Base-by-base conservation (phyloP, 2,329 filamentous ascomycete species). In the Rugonectria rugulosa region DNA sequence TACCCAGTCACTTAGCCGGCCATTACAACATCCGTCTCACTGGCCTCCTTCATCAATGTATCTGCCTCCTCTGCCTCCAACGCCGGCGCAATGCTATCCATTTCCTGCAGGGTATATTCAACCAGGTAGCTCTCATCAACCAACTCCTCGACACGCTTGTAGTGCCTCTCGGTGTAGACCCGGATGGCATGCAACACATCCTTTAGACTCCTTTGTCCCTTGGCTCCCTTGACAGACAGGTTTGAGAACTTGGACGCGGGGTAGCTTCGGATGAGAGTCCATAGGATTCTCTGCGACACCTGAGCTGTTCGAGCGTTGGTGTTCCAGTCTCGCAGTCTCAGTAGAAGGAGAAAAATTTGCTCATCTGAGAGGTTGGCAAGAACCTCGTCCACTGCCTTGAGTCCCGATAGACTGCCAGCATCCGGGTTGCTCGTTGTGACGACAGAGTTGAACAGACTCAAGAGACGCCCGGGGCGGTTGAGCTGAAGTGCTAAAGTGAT, bases 41-140 rank as follows among this genome's bases (percentile, higher is more conserved):
- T 79, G 37, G 65, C 47, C 44, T 75, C 68, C 52, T 67, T 70
- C 69, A 75, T 71, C 43, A 66, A 41, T 15, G 61, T 61, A 49
- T 71, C n/a, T n/a, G n/a, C n/a, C n/a, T n/a, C 70, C 9, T 70
- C 65, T 7, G 69, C 69, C 27, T 72, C 73, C 49, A 76, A 57
- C 38, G 75, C 66, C 7, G 82, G 81, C 34, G 79, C 80, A 58
- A 88, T 81, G 71, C 82, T 89, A 69, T 96, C 92, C 93, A 98
- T 98, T 77, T 97, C 91, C 68, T 88, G 84, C 60, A 98, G 79
- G 60, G 94, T 96, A 82, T 96, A 98, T 74, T 97, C 92, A 34
- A 98, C 85, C 67, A 99, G 76, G 75, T 93, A 98, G 70, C 93
- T 96, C 78, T 98, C 95, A 71, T 98, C 94, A 34, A 93, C 86